phyloP scores from a whole-genome alignment of 805 yeast species.

The Pichia insulana region DNA sequence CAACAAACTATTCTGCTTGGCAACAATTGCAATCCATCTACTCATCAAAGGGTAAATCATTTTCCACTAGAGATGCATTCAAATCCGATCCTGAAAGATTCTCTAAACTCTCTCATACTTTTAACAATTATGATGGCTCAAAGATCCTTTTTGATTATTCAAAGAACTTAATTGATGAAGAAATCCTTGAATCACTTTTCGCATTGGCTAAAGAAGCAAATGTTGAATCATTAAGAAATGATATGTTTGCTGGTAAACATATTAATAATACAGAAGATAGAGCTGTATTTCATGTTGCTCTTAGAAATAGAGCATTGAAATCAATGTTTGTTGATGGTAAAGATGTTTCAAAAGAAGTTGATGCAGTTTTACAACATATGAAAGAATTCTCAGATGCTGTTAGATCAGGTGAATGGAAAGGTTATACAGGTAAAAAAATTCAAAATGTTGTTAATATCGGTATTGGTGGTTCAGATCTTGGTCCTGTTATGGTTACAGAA shows the following conservation, averaged over 20 bases:
- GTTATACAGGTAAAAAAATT: conserved; percentile 91
- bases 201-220: conserved; percentile 85
- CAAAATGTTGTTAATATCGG: conserved; percentile 96
- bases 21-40: conserved; percentile 61
- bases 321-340: conserved; percentile 83
- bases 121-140: conserved; percentile 79
- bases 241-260: conserved; percentile 85
- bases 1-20: conserved; percentile 74
- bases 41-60: conserved; percentile 57
- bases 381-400: conserved; percentile 86
- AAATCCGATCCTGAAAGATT: conserved; percentile 66
- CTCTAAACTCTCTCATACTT: conserved; percentile 65
- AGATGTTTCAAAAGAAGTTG: conserved; percentile 87
- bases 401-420: conserved; percentile 93
- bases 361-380: conserved; percentile 88
- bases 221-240: conserved; percentile 80
- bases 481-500: conserved; percentile 99
- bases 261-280: conserved; percentile 94
- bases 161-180: conserved; percentile 86
- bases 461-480: conserved; percentile 97
- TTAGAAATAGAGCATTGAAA: conserved; percentile 84
- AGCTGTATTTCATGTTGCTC: conserved; percentile 95
- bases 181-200: conserved; percentile 57
- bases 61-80: conserved; percentile 75
- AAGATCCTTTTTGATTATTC: conserved; percentile 90